Conservation (phyloP, 345 rosid genomes). For the Gossypium turneri region DNA sequence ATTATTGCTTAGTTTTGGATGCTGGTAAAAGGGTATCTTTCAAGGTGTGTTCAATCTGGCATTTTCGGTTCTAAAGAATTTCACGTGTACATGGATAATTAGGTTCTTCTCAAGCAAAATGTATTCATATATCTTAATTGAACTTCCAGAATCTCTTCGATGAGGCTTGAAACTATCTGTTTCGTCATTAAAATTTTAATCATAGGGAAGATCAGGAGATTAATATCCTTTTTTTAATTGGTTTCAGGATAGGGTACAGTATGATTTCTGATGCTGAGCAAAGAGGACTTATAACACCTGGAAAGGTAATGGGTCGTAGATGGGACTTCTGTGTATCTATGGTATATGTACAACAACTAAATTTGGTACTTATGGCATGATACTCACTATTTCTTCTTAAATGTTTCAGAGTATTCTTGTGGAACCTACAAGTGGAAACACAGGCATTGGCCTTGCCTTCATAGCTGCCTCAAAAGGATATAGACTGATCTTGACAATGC, state of each 20-base stretch:
- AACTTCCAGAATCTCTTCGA: neutral
- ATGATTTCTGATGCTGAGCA: slow-evolving; percentile 93
- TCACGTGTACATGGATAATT: neutral
- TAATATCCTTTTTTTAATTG: slow-evolving; percentile 6
- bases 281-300: slow-evolving; percentile 68
- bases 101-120: neutral
- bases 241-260: slow-evolving; percentile 76
- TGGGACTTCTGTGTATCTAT: neutral
- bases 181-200: neutral
- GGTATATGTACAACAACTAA: neutral
- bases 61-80: neutral
- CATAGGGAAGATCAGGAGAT: neutral
- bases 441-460: slow-evolving; percentile 87
- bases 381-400: slow-evolving; percentile 13
- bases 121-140: neutral
- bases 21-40: neutral
- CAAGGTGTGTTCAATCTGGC: neutral
- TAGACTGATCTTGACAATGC: slow-evolving; percentile 71
- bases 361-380: neutral
- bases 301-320: slow-evolving; percentile 54
- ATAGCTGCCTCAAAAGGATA: slow-evolving; percentile 83
- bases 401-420: slow-evolving; percentile 57
- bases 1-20: neutral
- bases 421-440: slow-evolving; percentile 93
- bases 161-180: neutral